Percentiles rank a stretch among this genome's conserved stretches.
These are phyloP conservation scores for Nidularia pulvinata DNA, from an alignment of 768 basidiomycete genomes.

Conservation along the genomic window DNA sequence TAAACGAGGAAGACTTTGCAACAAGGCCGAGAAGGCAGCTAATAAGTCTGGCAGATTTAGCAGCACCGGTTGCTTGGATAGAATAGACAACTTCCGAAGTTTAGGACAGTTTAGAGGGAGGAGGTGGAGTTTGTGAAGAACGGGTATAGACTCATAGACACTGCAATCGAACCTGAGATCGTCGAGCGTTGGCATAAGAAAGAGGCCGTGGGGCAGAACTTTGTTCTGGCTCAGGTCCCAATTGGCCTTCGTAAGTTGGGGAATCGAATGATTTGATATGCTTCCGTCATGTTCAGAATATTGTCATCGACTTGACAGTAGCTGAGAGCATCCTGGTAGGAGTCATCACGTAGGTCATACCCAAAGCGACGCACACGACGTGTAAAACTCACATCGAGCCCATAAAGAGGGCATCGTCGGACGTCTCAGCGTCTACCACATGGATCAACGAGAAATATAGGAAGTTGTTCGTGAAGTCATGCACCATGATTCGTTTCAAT, in stretches of 20 bases:
- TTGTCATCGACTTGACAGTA: neutral
- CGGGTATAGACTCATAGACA: neutral
- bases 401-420: neutral
- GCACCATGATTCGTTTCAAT: too few species aligned
- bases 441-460: too few species aligned
- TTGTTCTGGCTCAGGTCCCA: neutral
- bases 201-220: neutral
- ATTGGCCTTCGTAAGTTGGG: neutral
- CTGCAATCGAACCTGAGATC: neutral
- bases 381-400: neutral
- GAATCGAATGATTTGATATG: neutral
- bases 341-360: neutral
- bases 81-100: neutral
- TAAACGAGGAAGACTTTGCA: neutral
- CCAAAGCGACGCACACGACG: neutral
- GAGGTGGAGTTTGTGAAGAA: neutral
- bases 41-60: neutral
- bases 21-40: neutral
- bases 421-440: too few species aligned
- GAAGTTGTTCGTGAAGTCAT: too few species aligned
- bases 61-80: neutral
- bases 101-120: neutral
- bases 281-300: neutral
- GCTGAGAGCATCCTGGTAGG: too few species aligned
- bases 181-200: neutral